Conservation (phyloP, 1,284 basidiomycete species). For the Trametes hirsuta region DNA sequence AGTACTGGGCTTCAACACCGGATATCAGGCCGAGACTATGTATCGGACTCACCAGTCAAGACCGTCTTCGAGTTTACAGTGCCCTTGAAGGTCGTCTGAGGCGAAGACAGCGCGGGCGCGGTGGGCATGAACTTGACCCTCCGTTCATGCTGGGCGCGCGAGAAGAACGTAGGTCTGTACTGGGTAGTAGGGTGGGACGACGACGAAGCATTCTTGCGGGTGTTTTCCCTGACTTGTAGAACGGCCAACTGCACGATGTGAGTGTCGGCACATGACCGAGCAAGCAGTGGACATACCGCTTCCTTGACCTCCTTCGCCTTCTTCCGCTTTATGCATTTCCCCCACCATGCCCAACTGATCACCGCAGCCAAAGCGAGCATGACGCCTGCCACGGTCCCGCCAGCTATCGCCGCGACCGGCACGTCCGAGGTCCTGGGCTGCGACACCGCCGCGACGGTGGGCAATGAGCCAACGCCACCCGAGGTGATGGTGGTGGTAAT, state of each 20-base stretch:
- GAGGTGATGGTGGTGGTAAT: slow-evolving; percentile 40
- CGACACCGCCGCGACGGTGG: neutral
- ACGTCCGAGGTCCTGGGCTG: slow-evolving; percentile 25
- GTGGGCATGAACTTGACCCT: slow-evolving; percentile 34
- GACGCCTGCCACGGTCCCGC: slow-evolving; percentile 51
- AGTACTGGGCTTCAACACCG: neutral
- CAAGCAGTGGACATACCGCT: slow-evolving; percentile 37
- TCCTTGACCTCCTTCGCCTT: slow-evolving; percentile 42
- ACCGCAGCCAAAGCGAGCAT: slow-evolving; percentile 48
- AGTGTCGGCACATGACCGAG: neutral
- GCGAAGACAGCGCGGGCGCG: slow-evolving; percentile 15
- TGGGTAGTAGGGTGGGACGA: slow-evolving; percentile 20
- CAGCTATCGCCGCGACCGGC: slow-evolving; percentile 54
- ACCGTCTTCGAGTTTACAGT: neutral
- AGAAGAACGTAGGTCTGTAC: slow-evolving; percentile 25
- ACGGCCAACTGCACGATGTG: slow-evolving; percentile 30
- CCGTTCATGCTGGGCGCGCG: slow-evolving; percentile 21
- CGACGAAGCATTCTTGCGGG: slow-evolving; percentile 41
- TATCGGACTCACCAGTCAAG: slow-evolving; percentile 7
- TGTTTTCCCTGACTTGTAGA: slow-evolving; percentile 43
- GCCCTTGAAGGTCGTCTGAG: slow-evolving; percentile 22
- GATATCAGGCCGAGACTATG: neutral
- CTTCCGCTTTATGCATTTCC: slow-evolving; percentile 44
- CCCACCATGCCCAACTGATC: slow-evolving; percentile 55
- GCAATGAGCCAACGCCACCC: slow-evolving; percentile 16